phyloP scores from a whole-genome alignment of 2,329 filamentous ascomycete species.

The Fusarium sp. region DNA sequence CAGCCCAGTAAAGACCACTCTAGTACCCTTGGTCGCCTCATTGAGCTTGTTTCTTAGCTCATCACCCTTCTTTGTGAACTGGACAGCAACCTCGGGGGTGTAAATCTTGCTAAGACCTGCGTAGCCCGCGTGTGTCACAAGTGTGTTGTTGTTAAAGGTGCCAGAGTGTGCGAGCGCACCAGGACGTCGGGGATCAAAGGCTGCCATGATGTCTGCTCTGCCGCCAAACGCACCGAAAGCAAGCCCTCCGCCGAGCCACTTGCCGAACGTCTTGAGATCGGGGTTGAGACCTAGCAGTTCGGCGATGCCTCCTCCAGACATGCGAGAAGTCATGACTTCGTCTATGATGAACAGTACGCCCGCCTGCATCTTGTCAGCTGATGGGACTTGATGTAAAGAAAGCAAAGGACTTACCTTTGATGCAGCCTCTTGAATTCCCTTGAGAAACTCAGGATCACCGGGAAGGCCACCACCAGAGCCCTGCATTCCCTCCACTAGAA shows the following conservation, averaged over 20 bases:
- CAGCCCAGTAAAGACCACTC: conserved; percentile 50
- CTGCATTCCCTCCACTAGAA: conserved; percentile 72
- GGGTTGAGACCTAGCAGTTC: conserved; percentile 56
- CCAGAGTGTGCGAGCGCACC: conserved; percentile 62
- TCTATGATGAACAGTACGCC: conserved; percentile 71
- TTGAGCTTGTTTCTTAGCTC: conserved; percentile 45
- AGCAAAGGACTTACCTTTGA: conserved; percentile 42
- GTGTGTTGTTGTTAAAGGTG: conserved; percentile 72
- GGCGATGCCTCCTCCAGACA: conserved; percentile 60
- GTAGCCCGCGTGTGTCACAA: conserved; percentile 65
- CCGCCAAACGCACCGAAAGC: conserved; percentile 73
- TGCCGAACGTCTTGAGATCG: conserved; percentile 70
- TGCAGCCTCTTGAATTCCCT: conserved; percentile 57
- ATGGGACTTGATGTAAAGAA: too few species aligned
- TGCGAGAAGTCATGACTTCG: conserved; percentile 73
- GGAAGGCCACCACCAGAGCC: conserved; percentile 66
- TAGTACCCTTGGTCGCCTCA: conserved; percentile 46
- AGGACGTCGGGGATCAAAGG: conserved; percentile 59
- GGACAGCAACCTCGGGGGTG: conserved; percentile 44
- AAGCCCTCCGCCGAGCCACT: conserved; percentile 71
- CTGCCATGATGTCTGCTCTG: conserved; percentile 62
- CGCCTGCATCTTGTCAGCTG: conserved; percentile 39
- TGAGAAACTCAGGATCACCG: conserved; percentile 60
- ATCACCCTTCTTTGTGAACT: conserved; percentile 47
- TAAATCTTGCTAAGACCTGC: conserved; percentile 50